A percentile compares a stretch with the other conserved stretches of the same genome.
These are phyloP conservation scores for Lecanicillium sp. DNA, from an alignment of 2,329 filamentous ascomycete genomes.

Conservation along the genomic window DNA sequence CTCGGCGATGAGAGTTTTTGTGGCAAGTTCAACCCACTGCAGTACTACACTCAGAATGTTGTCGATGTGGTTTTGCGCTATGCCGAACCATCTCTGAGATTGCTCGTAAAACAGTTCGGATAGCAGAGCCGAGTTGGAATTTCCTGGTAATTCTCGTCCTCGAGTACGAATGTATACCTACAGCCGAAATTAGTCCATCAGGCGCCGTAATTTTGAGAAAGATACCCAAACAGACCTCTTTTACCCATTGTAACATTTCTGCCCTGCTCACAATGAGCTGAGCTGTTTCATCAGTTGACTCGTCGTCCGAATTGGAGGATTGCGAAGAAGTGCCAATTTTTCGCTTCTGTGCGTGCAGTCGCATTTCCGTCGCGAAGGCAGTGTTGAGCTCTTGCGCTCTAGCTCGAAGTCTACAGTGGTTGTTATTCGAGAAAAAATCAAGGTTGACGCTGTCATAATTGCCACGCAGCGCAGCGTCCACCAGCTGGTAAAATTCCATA, in stretches of 20 bases:
- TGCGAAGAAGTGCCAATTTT: background rate
- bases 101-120: conserved; percentile 18
- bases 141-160: conserved; percentile 19
- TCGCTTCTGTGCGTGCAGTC: conserved; percentile 5
- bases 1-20: no score
- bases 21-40: no score
- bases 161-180: conserved; percentile 11
- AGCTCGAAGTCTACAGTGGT: conserved; percentile 22
- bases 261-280: conserved; percentile 11
- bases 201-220: background rate
- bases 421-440: conserved; percentile 17
- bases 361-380: conserved; percentile 19
- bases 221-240: conserved; percentile 9
- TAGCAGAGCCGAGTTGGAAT: conserved; percentile 15
- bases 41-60: no score
- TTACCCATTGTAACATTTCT: conserved; percentile 13
- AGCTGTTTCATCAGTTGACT: conserved; percentile 3
- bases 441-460: conserved; percentile 17
- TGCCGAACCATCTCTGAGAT: conserved; percentile 13
- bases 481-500: conserved; percentile 20
- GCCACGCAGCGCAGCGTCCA: conserved; percentile 21
- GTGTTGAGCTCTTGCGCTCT: conserved; percentile 22
- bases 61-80: conserved; percentile 15
- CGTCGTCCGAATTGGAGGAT: background rate
- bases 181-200: background rate